A percentile compares a stretch with the other conserved stretches of the same genome.
Evolutionary conservation across 2,329 filamentous ascomycete genomes (phyloP).

Genomic region (Neonectria magnoliae): DNA sequence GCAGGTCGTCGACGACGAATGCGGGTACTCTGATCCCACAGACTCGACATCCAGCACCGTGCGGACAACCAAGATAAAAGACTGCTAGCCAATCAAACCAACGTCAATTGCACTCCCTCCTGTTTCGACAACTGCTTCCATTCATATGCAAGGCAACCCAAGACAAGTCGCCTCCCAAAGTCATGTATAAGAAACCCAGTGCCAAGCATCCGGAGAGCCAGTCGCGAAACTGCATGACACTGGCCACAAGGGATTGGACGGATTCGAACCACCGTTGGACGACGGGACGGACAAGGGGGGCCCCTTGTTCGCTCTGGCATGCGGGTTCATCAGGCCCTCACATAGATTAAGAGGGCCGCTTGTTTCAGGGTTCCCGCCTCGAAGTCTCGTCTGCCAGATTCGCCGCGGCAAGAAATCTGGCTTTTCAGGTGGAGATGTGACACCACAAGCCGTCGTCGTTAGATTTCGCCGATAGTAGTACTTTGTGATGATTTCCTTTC

Average conservation of each 20-base stretch:
- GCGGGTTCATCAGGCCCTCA: constrained; percentile 3
- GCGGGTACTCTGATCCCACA: neutral
- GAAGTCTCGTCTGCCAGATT: neutral
- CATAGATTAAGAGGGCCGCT: constrained; percentile 16
- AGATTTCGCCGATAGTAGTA: neutral
- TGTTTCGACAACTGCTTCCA: no score
- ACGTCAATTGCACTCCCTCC: no score
- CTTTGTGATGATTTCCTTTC: neutral
- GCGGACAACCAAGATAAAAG: neutral
- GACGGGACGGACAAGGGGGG: constrained; percentile 6
- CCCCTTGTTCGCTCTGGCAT: constrained; percentile 5
- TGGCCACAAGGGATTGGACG: neutral
- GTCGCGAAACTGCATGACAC: constrained; percentile 2
- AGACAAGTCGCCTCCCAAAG: neutral
- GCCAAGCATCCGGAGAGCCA: neutral
- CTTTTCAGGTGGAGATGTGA: neutral
- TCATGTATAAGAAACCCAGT: neutral
- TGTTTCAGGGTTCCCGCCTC: constrained; percentile 16
- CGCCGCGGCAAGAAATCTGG: neutral
- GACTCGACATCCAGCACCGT: neutral
- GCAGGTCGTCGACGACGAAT: neutral
- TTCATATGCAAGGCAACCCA: neutral
- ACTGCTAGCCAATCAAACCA: neutral
- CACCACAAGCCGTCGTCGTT: neutral
- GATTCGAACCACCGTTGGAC: neutral